Conservation (phyloP, 257 asterid genomes). For the Anisodus acutangulus region DNA sequence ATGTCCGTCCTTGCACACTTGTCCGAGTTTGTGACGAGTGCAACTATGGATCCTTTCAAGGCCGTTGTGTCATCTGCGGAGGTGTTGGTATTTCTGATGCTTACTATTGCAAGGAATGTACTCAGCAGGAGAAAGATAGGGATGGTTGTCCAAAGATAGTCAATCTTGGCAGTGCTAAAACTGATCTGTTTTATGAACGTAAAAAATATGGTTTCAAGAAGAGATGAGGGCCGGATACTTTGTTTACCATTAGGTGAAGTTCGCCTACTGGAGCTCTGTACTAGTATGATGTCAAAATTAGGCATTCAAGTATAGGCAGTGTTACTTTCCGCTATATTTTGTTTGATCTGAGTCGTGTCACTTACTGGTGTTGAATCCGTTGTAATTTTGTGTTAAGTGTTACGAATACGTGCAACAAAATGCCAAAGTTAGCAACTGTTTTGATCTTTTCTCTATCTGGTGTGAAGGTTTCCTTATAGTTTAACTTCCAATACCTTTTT, state of each 20-base stretch:
- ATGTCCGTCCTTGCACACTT: conserved; percentile 88
- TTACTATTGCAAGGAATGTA: conserved; percentile 89
- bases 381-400: not conserved
- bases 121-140: conserved; percentile 82
- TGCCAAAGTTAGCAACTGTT: not conserved
- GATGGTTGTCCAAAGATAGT: conserved; percentile 91
- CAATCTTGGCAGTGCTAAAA: conserved; percentile 86
- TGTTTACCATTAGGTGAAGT: not conserved
- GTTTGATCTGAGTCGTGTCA: not conserved
- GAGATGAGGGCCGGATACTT: conserved; percentile 44
- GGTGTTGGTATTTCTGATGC: conserved; percentile 90
- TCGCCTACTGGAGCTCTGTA: not conserved
- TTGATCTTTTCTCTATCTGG: not conserved
- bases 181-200: conserved; percentile 83
- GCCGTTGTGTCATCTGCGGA: conserved; percentile 86
- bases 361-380: not conserved
- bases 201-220: conserved; percentile 89
- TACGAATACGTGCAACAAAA: not conserved
- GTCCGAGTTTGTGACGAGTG: conserved; percentile 90
- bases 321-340: not conserved
- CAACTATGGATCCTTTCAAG: conserved; percentile 89
- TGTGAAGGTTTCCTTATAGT: not conserved
- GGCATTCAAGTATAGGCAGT: not conserved
- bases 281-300: not conserved
- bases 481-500: not conserved